phyloP scores from a whole-genome alignment of 371 early-diverging fungal species.

The Mortierella sp. region DNA sequence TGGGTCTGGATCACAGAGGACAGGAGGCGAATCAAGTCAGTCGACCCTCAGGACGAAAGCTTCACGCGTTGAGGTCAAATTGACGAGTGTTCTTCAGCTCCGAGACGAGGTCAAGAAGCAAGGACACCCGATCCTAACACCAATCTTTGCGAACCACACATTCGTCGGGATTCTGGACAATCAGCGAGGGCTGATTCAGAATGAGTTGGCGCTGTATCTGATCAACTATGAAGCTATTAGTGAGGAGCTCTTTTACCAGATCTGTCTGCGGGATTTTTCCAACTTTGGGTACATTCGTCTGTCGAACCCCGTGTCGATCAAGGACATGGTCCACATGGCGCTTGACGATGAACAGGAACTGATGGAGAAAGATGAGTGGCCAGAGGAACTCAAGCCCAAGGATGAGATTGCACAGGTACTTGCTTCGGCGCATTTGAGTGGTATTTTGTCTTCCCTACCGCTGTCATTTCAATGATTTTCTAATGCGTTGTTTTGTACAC shows the following conservation, averaged over 20 bases:
- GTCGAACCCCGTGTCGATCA: constrained; percentile 72
- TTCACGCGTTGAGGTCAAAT: constrained; percentile 73
- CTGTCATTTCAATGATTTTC: not conserved
- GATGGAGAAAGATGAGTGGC: constrained; percentile 58
- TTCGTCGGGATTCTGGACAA: constrained; percentile 95
- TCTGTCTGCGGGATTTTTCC: constrained; percentile 82
- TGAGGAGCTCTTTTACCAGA: constrained; percentile 90
- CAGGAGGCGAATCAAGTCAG: constrained; percentile 5
- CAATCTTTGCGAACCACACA: constrained; percentile 80
- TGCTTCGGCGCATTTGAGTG: not conserved
- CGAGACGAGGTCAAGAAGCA: constrained; percentile 77
- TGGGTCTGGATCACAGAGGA: constrained; percentile 12
- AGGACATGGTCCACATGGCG: constrained; percentile 76
- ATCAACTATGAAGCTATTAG: constrained; percentile 83
- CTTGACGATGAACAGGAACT: constrained; percentile 68
- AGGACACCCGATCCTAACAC: constrained; percentile 77
- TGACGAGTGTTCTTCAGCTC: constrained; percentile 83
- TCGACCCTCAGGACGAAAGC: constrained; percentile 21
- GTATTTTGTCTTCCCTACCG: not conserved
- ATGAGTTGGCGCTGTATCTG: constrained; percentile 85
- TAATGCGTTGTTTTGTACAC: not conserved
- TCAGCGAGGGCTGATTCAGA: constrained; percentile 81
- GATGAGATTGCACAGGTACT: constrained; percentile 71
- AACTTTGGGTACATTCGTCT: constrained; percentile 86
- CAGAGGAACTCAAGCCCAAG: constrained; percentile 62